These are phyloP conservation scores for Simplicillium aogashimaense DNA, from an alignment of 2,329 filamentous ascomycete species.

Conservation along the genomic window DNA sequence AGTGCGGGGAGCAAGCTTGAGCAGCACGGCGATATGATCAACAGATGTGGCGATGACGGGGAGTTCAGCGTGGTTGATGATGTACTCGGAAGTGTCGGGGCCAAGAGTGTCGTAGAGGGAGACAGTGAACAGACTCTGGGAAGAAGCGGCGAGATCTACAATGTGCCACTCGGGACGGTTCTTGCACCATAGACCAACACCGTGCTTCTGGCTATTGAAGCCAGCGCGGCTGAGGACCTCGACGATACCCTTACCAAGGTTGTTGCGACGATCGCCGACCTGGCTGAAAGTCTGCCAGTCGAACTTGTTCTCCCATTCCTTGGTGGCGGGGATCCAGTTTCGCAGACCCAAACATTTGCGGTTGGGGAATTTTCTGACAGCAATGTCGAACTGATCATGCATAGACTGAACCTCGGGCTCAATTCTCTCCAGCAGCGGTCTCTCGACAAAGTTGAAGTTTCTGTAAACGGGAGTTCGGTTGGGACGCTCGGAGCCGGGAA, in stretches of 20 bases:
- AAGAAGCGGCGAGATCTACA: slow-evolving; percentile 73
- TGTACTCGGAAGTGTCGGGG: slow-evolving; percentile 88
- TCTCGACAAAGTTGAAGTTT: slow-evolving; percentile 68
- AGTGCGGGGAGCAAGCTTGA: slow-evolving; percentile 69
- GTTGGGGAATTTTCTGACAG: slow-evolving; percentile 52
- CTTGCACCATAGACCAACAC: slow-evolving; percentile 77
- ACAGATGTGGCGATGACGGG: slow-evolving; percentile 68
- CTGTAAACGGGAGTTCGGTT: slow-evolving; percentile 72
- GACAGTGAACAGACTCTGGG: slow-evolving; percentile 80
- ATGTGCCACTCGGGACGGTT: slow-evolving; percentile 81
- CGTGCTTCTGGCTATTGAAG: slow-evolving; percentile 52
- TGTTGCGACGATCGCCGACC: slow-evolving; percentile 67
- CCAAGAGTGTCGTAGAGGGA: slow-evolving; percentile 96
- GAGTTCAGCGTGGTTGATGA: slow-evolving; percentile 82
- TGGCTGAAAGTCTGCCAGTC: slow-evolving; percentile 77
- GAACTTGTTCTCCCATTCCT: slow-evolving; percentile 65
- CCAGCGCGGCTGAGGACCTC: slow-evolving; percentile 69
- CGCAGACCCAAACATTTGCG: slow-evolving; percentile 70
- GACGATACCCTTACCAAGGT: slow-evolving; percentile 77
- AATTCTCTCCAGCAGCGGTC: slow-evolving; percentile 58
- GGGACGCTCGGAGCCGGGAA: slow-evolving; percentile 65
- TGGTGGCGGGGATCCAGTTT: slow-evolving; percentile 64
- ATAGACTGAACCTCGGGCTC: slow-evolving; percentile 63
- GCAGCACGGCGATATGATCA: slow-evolving; percentile 68
- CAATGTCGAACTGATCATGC: slow-evolving; percentile 71